phyloP scores from a whole-genome alignment of 192 early-diverging fungal species.

The Spinellus fusiger region DNA sequence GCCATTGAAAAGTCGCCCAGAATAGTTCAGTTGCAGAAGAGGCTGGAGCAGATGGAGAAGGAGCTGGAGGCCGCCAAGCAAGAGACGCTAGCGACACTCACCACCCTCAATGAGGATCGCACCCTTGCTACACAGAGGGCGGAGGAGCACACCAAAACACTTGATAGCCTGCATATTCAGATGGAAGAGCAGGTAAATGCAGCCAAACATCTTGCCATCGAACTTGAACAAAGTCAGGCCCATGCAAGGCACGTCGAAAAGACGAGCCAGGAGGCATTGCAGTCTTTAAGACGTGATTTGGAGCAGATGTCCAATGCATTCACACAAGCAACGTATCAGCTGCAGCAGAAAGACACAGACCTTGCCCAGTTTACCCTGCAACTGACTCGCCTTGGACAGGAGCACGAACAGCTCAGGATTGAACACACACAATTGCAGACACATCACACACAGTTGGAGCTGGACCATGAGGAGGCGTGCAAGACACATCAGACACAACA shows the following conservation, averaged over 20 bases:
- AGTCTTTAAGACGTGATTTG: neutral
- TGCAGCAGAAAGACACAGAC: neutral
- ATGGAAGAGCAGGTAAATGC: neutral
- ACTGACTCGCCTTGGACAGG: too few species aligned
- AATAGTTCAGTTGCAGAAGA: constrained; percentile 10
- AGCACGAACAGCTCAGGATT: too few species aligned
- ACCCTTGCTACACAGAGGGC: neutral
- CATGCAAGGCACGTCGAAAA: neutral
- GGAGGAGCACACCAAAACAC: neutral
- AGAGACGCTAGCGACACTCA: neutral
- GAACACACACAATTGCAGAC: too few species aligned
- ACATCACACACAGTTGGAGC: too few species aligned
- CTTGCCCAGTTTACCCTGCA: neutral
- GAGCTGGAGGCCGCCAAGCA: neutral
- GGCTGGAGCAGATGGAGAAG: constrained; percentile 10
- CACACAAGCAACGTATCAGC: neutral
- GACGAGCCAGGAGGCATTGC: neutral
- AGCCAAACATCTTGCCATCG: neutral
- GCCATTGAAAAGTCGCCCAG: constrained; percentile 9
- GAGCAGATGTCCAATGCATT: neutral
- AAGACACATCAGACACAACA: neutral
- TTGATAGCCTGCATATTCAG: neutral
- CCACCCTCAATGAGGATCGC: neutral
- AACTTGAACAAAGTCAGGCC: neutral
- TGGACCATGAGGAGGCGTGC: neutral